Base-by-base conservation (phyloP, 2,329 filamentous ascomycete genomes). In the Diaporthe amygdali region DNA sequence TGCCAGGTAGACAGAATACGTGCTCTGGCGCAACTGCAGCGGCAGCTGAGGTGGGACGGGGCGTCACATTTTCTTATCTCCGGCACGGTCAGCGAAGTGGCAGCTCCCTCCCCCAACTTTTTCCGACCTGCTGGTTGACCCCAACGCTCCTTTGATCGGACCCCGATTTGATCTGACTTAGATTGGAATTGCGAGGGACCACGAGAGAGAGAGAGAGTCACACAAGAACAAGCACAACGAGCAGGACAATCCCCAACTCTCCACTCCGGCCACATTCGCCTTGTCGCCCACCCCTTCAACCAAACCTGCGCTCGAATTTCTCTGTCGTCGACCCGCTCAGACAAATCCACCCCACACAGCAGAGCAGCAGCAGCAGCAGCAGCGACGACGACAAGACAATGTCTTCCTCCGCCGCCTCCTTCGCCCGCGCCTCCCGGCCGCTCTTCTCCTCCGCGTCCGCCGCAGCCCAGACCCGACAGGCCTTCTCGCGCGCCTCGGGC, bases 351-450 rank as follows among this genome's bases (percentile, higher is more conserved):
- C 10, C 30, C 22, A 32, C 54, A 67, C 20, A 67, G 6, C 32
- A 44, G n/a, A 61, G 32, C 68, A 46, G 30, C 41, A 9, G 37
- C 44, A 52, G n/a, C 63, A 56, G 37, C 68, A 56, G 51, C 52
- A 51, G 54, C 68, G 49, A 49, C 49, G 22, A 37, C 27, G 32
- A 39, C 14, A 37, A 54, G 5, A 3, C 55, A 30, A 78, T 77
- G 76, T 64, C 76, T 64, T 74, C 76, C 39, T 73, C 85, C 75
- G 82, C 86, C 49, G 84, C 81, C 74, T 82, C 82, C 78, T 79
- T 90, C 78, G 82, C 88, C 83, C 86, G 86, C 81, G 85, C 86
- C 77, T 82, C 86, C 79, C 86, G 88, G 78, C 89, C 88, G 66
- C 79, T 86, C 76, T 86, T 90, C 84, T 86, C 86, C 78, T 86